phyloP scores from a whole-genome alignment of 805 yeast genomes.

The Zygosaccharomyces rouxii region DNA sequence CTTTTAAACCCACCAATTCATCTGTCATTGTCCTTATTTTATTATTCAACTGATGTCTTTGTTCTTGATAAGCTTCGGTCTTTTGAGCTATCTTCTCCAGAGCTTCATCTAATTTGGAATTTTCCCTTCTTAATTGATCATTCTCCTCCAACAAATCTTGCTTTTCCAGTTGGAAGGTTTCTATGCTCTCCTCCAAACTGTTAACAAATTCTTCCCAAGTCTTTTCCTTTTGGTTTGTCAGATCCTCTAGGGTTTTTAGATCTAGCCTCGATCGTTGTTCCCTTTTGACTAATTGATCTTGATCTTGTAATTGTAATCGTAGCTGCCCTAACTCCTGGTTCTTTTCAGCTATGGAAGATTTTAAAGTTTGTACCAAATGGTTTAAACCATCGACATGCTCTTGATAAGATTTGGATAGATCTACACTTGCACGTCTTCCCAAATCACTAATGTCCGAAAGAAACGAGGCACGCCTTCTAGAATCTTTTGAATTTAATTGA shows the following conservation, averaged over 20 bases:
- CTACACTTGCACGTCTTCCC: slow-evolving; percentile 11
- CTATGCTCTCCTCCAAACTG: slow-evolving; percentile 19
- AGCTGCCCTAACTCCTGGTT: slow-evolving; percentile 13
- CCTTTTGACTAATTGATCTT: slow-evolving; percentile 6
- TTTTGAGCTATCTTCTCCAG: slow-evolving; percentile 15
- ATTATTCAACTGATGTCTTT: slow-evolving; percentile 13
- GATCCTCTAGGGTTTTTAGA: slow-evolving; percentile 15
- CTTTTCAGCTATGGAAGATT: slow-evolving; percentile 14
- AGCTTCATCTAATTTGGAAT: slow-evolving; percentile 29
- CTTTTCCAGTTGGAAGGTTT: slow-evolving; percentile 11
- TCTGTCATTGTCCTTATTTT: slow-evolving; percentile 10
- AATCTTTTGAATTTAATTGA: neutral
- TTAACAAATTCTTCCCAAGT: slow-evolving; percentile 26
- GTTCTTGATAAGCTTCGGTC: slow-evolving; percentile 12
- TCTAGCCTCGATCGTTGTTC: slow-evolving; percentile 15
- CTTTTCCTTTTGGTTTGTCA: slow-evolving; percentile 19
- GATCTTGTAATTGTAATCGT: slow-evolving; percentile 7
- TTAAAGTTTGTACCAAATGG: slow-evolving; percentile 13
- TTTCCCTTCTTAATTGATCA: slow-evolving; percentile 20
- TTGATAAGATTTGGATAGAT: slow-evolving; percentile 16
- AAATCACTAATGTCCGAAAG: slow-evolving; percentile 9
- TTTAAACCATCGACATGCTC: slow-evolving; percentile 20
- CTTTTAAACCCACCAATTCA: slow-evolving; percentile 18
- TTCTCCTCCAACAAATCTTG: slow-evolving; percentile 10
- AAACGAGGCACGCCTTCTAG: neutral